Percentiles rank a stretch among this genome's conserved stretches.
These are phyloP conservation scores for Tubosaeta sp. DNA, from an alignment of 768 basidiomycete genomes.

Conservation along the genomic window DNA sequence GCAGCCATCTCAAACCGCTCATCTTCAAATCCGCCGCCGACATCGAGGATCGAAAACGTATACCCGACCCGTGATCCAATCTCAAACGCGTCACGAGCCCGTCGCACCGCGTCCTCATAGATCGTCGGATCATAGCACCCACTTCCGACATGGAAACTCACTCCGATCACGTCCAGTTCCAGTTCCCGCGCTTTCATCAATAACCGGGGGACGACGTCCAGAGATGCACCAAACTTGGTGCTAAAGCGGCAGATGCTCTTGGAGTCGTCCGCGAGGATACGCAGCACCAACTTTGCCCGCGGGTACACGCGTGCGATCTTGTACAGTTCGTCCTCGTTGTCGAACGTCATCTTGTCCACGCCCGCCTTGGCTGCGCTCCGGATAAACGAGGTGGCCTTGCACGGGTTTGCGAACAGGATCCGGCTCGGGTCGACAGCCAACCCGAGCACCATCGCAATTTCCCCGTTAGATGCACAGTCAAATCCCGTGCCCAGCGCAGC, in stretches of 20 bases:
- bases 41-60: slow-evolving; percentile 78
- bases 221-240: slow-evolving; percentile 93
- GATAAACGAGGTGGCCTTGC: slow-evolving; percentile 94
- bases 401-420: slow-evolving; percentile 98
- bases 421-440: slow-evolving; percentile 72
- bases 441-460: slow-evolving; percentile 77
- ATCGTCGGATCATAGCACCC: slow-evolving; percentile 92
- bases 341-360: slow-evolving; percentile 96
- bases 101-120: slow-evolving; percentile 84
- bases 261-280: slow-evolving; percentile 97
- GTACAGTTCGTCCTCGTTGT: slow-evolving; percentile 93
- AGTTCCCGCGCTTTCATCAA: slow-evolving; percentile 77
- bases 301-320: slow-evolving; percentile 85
- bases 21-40: slow-evolving; percentile 96
- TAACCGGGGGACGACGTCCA: slow-evolving; percentile 73
- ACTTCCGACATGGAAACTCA: slow-evolving; percentile 97
- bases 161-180: slow-evolving; percentile 81
- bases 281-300: slow-evolving; percentile 78
- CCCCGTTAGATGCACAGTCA: slow-evolving; percentile 94
- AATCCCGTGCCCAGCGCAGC: slow-evolving; percentile 90
- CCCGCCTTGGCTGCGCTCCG: slow-evolving; percentile 74
- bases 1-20: slow-evolving; percentile 80
- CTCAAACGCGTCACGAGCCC: slow-evolving; percentile 80
- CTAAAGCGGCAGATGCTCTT: slow-evolving; percentile 92
- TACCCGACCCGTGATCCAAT: slow-evolving; percentile 83